Conservation (phyloP, 1,139 yeast species). For the Protomyces inundatus region DNA sequence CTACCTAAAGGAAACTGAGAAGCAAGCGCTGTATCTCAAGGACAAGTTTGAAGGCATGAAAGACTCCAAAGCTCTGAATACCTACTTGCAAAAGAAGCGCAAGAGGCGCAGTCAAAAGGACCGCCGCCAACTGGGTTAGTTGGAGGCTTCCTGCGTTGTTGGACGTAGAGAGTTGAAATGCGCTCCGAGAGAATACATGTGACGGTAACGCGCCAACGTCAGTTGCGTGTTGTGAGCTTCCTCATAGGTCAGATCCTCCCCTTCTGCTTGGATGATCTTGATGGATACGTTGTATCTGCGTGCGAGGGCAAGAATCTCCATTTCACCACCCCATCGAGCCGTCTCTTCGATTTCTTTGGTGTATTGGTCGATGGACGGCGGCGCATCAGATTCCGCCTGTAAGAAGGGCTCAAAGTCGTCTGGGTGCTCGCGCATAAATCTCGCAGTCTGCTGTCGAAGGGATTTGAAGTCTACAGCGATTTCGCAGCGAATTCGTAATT, state of each 20-base stretch:
- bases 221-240: slow-evolving; percentile 46
- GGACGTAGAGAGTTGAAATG: slow-evolving; percentile 77
- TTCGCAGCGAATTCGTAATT: slow-evolving; percentile 52
- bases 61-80: slow-evolving; percentile 65
- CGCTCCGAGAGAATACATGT: slow-evolving; percentile 84
- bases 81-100: slow-evolving; percentile 86
- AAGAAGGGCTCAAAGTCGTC: slow-evolving; percentile 76
- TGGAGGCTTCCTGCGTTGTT: slow-evolving; percentile 38
- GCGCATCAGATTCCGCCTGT: slow-evolving; percentile 60
- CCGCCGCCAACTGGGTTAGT: slow-evolving; percentile 40
- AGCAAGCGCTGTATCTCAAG: slow-evolving; percentile 76
- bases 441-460: slow-evolving; percentile 61
- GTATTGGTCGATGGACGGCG: slow-evolving; percentile 65
- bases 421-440: slow-evolving; percentile 56
- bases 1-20: slow-evolving; percentile 69
- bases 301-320: slow-evolving; percentile 79
- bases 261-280: slow-evolving; percentile 70
- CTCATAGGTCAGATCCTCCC: slow-evolving; percentile 56
- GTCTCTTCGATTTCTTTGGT: slow-evolving; percentile 62
- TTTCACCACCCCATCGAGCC: slow-evolving; percentile 94
- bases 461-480: slow-evolving; percentile 46
- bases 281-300: slow-evolving; percentile 64
- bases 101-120: slow-evolving; percentile 91
- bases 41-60: slow-evolving; percentile 85
- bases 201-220: slow-evolving; percentile 69